Evolutionary conservation across 2,329 filamentous ascomycete species (phyloP).

Genomic region (Monosporascus sp.): DNA sequence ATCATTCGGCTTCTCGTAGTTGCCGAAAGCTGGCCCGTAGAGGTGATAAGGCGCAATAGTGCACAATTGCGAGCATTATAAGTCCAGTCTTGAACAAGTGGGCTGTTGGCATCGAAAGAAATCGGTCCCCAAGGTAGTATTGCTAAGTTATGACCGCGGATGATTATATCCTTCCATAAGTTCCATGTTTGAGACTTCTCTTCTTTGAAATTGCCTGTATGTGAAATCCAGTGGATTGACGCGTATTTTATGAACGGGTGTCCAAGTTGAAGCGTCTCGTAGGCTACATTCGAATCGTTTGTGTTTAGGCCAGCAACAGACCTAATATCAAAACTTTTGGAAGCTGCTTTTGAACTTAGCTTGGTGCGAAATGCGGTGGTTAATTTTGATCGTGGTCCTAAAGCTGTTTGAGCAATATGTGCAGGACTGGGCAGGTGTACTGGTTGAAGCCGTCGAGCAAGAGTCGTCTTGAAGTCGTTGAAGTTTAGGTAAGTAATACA

Average conservation of each 20-base stretch:
- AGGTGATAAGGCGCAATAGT: not conserved
- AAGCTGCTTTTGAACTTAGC: not conserved
- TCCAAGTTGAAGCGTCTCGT: too few species aligned
- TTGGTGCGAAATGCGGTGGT: not conserved
- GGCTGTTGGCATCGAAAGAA: not conserved
- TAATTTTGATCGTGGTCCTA: not conserved
- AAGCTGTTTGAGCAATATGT: not conserved
- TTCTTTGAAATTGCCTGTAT: constrained; percentile 7
- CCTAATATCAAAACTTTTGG: not conserved
- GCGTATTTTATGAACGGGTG: constrained; percentile 10
- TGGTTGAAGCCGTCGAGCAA: constrained; percentile 27
- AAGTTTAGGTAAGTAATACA: constrained; percentile 37
- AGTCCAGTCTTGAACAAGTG: not conserved
- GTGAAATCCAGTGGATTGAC: constrained; percentile 7
- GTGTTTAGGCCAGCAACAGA: not conserved
- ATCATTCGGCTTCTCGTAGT: too few species aligned
- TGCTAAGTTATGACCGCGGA: not conserved
- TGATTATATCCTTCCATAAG: constrained; percentile 4
- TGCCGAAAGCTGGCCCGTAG: too few species aligned
- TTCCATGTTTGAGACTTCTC: constrained; percentile 4
- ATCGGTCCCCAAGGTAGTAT: not conserved
- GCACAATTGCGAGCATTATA: not conserved
- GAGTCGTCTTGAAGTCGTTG: constrained; percentile 31
- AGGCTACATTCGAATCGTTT: too few species aligned
- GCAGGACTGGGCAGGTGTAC: not conserved